These are phyloP conservation scores for Clarireedia homoeocarpa DNA, from an alignment of 2,329 filamentous ascomycete genomes.

Conservation along the genomic window DNA sequence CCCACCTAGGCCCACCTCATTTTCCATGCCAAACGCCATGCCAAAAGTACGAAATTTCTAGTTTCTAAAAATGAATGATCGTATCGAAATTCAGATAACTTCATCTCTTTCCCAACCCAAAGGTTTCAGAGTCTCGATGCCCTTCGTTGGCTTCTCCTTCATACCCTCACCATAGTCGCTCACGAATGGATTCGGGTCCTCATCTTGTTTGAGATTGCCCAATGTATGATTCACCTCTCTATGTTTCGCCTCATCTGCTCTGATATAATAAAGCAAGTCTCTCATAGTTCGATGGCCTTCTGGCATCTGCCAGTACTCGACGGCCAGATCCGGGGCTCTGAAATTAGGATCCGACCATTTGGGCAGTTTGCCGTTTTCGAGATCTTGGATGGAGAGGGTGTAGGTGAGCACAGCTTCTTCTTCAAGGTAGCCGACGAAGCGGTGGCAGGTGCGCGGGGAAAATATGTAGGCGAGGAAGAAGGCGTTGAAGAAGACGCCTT, in stretches of 20 bases:
- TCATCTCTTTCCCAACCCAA: constrained; percentile 80
- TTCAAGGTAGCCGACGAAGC: constrained; percentile 94
- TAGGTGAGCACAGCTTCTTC: constrained; percentile 97
- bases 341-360: constrained; percentile 67
- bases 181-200: constrained; percentile 89
- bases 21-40: background rate
- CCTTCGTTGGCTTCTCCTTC: constrained; percentile 62
- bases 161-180: constrained; percentile 67
- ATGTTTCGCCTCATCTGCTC: constrained; percentile 84
- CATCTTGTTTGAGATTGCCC: constrained; percentile 73
- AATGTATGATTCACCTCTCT: constrained; percentile 93
- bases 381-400: constrained; percentile 77
- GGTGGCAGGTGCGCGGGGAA: constrained; percentile 80
- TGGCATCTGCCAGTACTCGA: constrained; percentile 92
- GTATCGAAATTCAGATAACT: constrained; percentile 42
- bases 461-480: constrained; percentile 86
- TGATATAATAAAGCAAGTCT: constrained; percentile 80
- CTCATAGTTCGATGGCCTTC: constrained; percentile 74
- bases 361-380: constrained; percentile 77
- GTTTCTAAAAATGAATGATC: no score
- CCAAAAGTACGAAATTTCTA: background rate
- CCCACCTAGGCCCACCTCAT: background rate
- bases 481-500: constrained; percentile 94
- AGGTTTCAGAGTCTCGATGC: constrained; percentile 52
- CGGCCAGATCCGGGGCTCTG: constrained; percentile 76